Percentiles rank a stretch among this genome's conserved stretches.
phyloP scores from a whole-genome alignment of 2,329 filamentous ascomycete genomes.

The Madurella fahalii region DNA sequence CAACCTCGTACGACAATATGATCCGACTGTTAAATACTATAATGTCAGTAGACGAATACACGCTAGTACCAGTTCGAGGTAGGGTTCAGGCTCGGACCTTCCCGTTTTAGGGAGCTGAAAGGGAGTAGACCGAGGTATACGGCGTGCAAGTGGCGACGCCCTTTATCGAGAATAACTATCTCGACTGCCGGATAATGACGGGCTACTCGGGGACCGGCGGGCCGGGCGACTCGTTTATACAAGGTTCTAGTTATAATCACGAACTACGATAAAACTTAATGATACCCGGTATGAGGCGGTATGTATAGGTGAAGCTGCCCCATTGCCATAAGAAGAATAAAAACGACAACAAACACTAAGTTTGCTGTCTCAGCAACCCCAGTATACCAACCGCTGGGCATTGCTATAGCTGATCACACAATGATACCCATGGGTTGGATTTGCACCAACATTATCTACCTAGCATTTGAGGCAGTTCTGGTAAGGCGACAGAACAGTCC shows the following conservation, averaged over 20 bases:
- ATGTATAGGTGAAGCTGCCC: neutral
- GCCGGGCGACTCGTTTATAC: constrained; percentile 17
- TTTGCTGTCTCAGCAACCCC: neutral
- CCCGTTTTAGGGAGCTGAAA: constrained; percentile 20
- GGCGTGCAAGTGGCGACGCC: constrained; percentile 32
- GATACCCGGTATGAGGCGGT: constrained; percentile 3
- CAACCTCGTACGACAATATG: constrained; percentile 39
- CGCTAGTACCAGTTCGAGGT: constrained; percentile 27
- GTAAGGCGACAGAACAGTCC: too few species aligned
- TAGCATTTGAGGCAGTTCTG: too few species aligned
- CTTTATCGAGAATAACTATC: constrained; percentile 33
- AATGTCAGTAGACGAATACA: constrained; percentile 25
- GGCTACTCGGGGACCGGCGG: constrained; percentile 28
- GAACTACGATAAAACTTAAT: constrained; percentile 7
- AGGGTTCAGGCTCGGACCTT: constrained; percentile 25
- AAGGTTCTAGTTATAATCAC: neutral
- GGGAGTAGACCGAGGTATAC: constrained; percentile 25
- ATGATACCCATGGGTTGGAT: too few species aligned
- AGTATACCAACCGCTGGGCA: too few species aligned
- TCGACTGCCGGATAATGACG: constrained; percentile 28
- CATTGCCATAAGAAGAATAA: neutral
- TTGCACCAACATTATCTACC: too few species aligned
- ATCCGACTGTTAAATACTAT: constrained; percentile 33
- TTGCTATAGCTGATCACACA: too few species aligned
- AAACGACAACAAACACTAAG: neutral